These are phyloP conservation scores for Candida sp. DNA, from an alignment of 1,139 yeast species.

Conservation along the genomic window DNA sequence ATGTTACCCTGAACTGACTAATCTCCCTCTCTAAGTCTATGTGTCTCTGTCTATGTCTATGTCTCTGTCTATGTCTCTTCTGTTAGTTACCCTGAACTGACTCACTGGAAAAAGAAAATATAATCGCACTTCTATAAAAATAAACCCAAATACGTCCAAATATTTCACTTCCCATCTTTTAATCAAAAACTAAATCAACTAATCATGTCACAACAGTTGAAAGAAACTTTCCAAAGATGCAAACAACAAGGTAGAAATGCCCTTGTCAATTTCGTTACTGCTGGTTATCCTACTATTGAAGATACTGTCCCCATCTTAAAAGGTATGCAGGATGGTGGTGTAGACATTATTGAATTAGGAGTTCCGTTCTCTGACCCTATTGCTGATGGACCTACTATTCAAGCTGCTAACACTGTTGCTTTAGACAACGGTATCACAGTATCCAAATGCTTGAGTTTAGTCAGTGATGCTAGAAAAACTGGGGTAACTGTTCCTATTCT, in stretches of 20 bases:
- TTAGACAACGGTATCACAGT: conserved; percentile 80
- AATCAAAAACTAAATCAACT: too few species aligned
- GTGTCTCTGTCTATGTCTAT: too few species aligned
- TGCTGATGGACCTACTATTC: conserved; percentile 98
- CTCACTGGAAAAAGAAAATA: conserved; percentile 8
- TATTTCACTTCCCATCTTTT: too few species aligned
- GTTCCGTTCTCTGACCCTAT: conserved; percentile 98
- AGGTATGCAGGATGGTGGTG: conserved; percentile 94
- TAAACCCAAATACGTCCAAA: too few species aligned
- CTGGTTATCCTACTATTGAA: conserved; percentile 86
- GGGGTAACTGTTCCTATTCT: conserved; percentile 90
- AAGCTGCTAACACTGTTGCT: conserved; percentile 77
- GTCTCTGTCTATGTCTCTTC: too few species aligned
- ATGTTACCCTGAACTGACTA: not conserved
- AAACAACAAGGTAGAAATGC: conserved; percentile 80
- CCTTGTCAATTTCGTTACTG: conserved; percentile 88
- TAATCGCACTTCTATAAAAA: conserved; percentile 2
- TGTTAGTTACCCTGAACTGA: conserved; percentile 23
- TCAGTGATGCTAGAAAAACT: conserved; percentile 66
- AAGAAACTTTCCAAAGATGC: conserved; percentile 70
- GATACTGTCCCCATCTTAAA: conserved; percentile 84
- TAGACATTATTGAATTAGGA: conserved; percentile 91
- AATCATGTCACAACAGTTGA: conserved; percentile 61
- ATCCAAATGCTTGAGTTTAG: conserved; percentile 62
- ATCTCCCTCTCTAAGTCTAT: too few species aligned